Conservation (phyloP, 2,329 filamentous ascomycete genomes). For the Penicillium italicum region DNA sequence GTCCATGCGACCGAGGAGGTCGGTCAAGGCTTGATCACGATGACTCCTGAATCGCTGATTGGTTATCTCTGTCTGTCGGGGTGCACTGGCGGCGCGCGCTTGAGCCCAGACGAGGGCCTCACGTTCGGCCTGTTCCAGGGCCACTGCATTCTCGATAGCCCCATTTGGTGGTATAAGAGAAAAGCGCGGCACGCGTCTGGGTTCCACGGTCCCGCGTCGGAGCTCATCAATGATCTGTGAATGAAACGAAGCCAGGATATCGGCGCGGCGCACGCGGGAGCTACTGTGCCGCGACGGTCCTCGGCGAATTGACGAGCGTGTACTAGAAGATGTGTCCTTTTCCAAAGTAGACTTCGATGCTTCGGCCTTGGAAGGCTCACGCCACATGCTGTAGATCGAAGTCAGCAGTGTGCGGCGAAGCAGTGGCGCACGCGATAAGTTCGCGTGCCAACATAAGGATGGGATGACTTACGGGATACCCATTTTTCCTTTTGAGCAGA, state of each 20-base stretch:
- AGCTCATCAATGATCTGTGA: constrained; percentile 32
- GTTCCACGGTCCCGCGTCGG: constrained; percentile 25
- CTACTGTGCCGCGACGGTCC: constrained; percentile 28
- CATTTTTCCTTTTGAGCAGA: constrained; percentile 25
- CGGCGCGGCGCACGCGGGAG: constrained; percentile 28
- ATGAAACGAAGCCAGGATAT: constrained; percentile 29
- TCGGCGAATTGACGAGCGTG: constrained; percentile 57
- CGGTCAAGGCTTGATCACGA: constrained; percentile 33
- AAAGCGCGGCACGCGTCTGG: constrained; percentile 1
- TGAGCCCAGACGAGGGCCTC: constrained; percentile 24
- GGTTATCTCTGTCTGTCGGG: constrained; percentile 3
- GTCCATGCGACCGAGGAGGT: constrained; percentile 25
- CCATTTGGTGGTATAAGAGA: constrained; percentile 12
- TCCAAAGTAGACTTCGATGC: constrained; percentile 39
- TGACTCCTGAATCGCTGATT: constrained; percentile 10
- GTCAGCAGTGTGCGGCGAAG: constrained; percentile 21
- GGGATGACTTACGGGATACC: constrained; percentile 42
- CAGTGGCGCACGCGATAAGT: constrained; percentile 16
- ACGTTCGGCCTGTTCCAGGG: constrained; percentile 30
- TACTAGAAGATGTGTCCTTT: constrained; percentile 53
- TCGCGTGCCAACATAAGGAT: constrained; percentile 5
- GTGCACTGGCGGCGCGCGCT: constrained; percentile 3
- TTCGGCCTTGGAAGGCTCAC: constrained; percentile 50
- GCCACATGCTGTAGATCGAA: constrained; percentile 49
- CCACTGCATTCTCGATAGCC: constrained; percentile 29